A percentile compares a stretch with the other conserved stretches of the same genome.
Evolutionary conservation across 192 early-diverging fungal genomes (phyloP).

Genomic region (Paraglomus occultum): DNA sequence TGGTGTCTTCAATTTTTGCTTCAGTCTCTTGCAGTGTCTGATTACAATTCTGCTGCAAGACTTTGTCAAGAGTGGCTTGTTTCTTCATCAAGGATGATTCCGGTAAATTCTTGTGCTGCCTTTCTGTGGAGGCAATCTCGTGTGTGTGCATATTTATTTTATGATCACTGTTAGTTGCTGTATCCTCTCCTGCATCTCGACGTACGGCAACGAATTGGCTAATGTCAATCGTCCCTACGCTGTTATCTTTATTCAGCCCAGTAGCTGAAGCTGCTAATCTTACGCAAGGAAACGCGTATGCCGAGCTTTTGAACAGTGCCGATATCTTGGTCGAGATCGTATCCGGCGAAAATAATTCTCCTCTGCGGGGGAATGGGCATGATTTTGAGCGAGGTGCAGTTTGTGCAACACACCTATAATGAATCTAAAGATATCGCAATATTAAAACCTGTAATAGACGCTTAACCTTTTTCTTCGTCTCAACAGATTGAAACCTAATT

Average conservation of each 20-base stretch:
- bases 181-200: background rate
- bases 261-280: conserved; percentile 29
- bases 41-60: conserved; percentile 12
- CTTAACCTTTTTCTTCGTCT: background rate
- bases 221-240: conserved; percentile 25
- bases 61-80: background rate
- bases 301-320: conserved; percentile 19
- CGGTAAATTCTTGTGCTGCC: background rate
- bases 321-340: conserved; percentile 4
- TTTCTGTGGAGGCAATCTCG: background rate
- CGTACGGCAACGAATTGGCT: conserved; percentile 25
- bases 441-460: conserved; percentile 1
- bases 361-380: conserved; percentile 16
- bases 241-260: conserved; percentile 22
- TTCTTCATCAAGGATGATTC: background rate
- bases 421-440: conserved; percentile 29
- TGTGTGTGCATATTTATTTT: background rate
- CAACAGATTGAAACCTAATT: background rate
- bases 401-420: conserved; percentile 15
- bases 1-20: background rate
- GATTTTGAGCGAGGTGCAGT: conserved; percentile 27
- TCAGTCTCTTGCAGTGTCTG: background rate
- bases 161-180: background rate
- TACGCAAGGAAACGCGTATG: conserved; percentile 23
- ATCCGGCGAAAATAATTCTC: conserved; percentile 29